Evolutionary conservation across 2,329 filamentous ascomycete species (phyloP), one percentile per base, ranked within the genome.

Genomic region (Gyromitra esculenta): DNA sequence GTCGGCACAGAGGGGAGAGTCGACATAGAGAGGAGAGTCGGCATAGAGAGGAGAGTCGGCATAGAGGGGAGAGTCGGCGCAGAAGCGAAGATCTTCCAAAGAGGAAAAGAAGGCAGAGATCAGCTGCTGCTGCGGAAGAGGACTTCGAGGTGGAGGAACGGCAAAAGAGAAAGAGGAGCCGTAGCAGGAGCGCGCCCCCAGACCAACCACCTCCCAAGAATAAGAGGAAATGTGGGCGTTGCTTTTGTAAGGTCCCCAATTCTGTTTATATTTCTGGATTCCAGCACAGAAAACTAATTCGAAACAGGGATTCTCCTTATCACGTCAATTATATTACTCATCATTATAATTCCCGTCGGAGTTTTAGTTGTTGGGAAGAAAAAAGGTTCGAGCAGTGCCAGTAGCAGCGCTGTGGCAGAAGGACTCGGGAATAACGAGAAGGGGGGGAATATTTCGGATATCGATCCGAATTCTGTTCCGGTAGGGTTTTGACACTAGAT

Each of bases 311-410:
- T 86, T 79, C 82, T 82, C 48, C 65, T 85, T n/a, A 82, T 81
- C 1, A 79, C 83, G 0, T 48, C 85, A 41, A 69, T 85, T 7
- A 59, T 86, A 8, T 68, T 87, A 41, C 82, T 87, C 31, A 82
- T 84, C 21, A 86, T 87, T 65, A 82, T 86, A 65, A 85, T 87
- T 41, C 84, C 85, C 1, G 83, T 87, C 59, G 86, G 83, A 0
- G 82, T 86, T 1, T 81, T 86, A 31, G 83, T 84, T 39, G 83
- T 84, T 57, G 77, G 78, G 25, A 85, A 85, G 77, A 86, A 86
- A 76, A 83, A 84, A 35, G 81, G 81, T 68, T 79, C 73, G 50
- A 76, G 45, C 45, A 41, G 77, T 67, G n/a, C 50, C 31, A 41
- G 79, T 71, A n/a, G 75, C 66, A 43, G 52, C 43, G 37, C 18